phyloP scores from a whole-genome alignment of 768 basidiomycete species.

The Lentinula boryana region DNA sequence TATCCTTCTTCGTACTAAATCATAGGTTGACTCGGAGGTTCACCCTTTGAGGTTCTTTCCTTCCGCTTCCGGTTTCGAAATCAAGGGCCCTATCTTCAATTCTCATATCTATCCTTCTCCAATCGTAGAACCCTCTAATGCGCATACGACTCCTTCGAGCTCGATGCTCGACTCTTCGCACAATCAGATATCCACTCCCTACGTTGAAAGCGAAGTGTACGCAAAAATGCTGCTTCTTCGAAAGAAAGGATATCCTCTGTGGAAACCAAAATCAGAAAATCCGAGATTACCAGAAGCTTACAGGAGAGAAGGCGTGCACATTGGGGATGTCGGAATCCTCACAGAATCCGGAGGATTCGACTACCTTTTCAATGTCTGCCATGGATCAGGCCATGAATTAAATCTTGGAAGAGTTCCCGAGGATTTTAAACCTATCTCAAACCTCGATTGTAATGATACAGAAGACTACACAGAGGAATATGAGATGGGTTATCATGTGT shows the following conservation, averaged over 20 bases:
- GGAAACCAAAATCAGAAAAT: not conserved
- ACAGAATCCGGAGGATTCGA: not conserved
- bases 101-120: not conserved
- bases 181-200: no score
- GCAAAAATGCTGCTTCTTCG: not conserved
- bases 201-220: not conserved
- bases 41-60: no score
- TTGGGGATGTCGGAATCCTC: constrained; percentile 2
- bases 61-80: no score
- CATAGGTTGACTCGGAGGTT: no score
- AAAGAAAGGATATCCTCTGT: not conserved
- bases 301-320: not conserved
- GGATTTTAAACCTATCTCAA: not conserved
- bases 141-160: no score
- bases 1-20: no score
- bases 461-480: not conserved
- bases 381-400: not conserved
- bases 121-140: no score
- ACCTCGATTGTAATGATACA: not conserved
- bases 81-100: not conserved
- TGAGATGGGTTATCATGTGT: not conserved
- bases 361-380: constrained; percentile 3
- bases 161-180: not conserved
- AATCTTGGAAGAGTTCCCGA: not conserved
- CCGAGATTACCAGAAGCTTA: not conserved